Percentiles rank a stretch among this genome's conserved stretches.
Conservation (phyloP, 768 basidiomycete genomes). For the Erythrobasidium yunnanense region DNA sequence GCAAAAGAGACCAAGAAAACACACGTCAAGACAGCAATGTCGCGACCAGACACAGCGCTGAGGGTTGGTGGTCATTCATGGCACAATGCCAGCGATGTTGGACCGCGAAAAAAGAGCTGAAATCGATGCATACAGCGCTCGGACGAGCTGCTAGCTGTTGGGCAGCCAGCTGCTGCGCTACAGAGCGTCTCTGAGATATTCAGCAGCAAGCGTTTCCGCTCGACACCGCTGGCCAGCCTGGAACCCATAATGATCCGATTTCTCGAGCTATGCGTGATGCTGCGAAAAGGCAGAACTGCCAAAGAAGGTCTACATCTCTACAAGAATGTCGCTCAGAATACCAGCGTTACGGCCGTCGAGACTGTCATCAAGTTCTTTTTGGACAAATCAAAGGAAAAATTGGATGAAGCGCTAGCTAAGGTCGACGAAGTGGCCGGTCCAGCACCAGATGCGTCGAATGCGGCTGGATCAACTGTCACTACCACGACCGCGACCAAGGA, state of each 20-base stretch:
- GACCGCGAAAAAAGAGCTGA: no score
- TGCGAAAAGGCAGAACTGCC: slow-evolving; percentile 83
- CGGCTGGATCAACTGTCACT: slow-evolving; percentile 26
- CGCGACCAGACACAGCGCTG: slow-evolving; percentile 25
- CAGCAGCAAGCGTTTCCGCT: slow-evolving; percentile 76
- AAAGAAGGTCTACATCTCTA: slow-evolving; percentile 94
- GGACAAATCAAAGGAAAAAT: slow-evolving; percentile 43
- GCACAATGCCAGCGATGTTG: no score
- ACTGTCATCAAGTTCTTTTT: slow-evolving; percentile 78
- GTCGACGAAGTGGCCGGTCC: slow-evolving; percentile 41
- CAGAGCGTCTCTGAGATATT: slow-evolving; percentile 85
- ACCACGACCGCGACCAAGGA: slow-evolving; percentile 8
- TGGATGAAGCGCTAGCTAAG: slow-evolving; percentile 42
- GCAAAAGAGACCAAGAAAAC: no score
- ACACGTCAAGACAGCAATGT: slow-evolving; percentile 1
- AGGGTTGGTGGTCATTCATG: slow-evolving; percentile 6
- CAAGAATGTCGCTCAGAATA: slow-evolving; percentile 95
- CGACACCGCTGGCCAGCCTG: slow-evolving; percentile 72
- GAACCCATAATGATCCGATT: slow-evolving; percentile 95
- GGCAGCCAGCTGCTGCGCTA: slow-evolving; percentile 77
- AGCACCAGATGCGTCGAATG: slow-evolving; percentile 29
- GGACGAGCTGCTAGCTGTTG: slow-evolving; percentile 85
- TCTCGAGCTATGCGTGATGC: slow-evolving; percentile 88
- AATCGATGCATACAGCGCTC: slow-evolving; percentile 42
- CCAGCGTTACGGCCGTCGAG: slow-evolving; percentile 81